These are phyloP conservation scores for Kregervanrija fluxuum DNA, from an alignment of 805 yeast genomes.

Conservation along the genomic window DNA sequence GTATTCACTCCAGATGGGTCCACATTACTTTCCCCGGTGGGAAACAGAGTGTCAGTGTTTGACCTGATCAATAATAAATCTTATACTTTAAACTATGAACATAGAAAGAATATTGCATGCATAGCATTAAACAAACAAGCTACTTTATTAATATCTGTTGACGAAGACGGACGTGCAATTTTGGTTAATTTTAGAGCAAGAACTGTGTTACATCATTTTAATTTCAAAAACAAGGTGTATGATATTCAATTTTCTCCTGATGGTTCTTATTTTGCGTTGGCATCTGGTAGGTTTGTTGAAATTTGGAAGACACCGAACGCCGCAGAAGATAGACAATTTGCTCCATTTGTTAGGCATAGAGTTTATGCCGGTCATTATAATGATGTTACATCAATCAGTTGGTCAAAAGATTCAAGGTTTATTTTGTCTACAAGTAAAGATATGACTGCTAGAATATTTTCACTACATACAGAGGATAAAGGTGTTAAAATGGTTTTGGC, in stretches of 20 bases:
- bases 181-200: slow-evolving; percentile 78
- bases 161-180: slow-evolving; percentile 89
- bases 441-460: slow-evolving; percentile 79
- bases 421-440: slow-evolving; percentile 83
- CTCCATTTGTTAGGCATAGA: slow-evolving; percentile 89
- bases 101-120: slow-evolving; percentile 71
- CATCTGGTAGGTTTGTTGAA: slow-evolving; percentile 74
- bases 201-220: slow-evolving; percentile 87
- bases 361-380: slow-evolving; percentile 90
- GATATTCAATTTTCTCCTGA: slow-evolving; percentile 83
- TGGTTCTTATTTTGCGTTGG: slow-evolving; percentile 82
- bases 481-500: slow-evolving; percentile 79
- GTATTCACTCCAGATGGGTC: slow-evolving; percentile 83
- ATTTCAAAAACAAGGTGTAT: slow-evolving; percentile 71
- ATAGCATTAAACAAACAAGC: slow-evolving; percentile 81
- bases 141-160: slow-evolving; percentile 74
- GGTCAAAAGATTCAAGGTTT: slow-evolving; percentile 91
- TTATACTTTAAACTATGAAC: slow-evolving; percentile 88
- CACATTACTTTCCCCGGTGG: slow-evolving; percentile 81
- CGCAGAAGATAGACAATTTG: slow-evolving; percentile 83
- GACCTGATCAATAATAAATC: slow-evolving; percentile 80
- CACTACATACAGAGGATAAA: slow-evolving; percentile 62
- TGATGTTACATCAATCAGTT: slow-evolving; percentile 67
- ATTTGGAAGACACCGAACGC: slow-evolving; percentile 88
- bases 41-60: slow-evolving; percentile 84